Conservation (phyloP, 1,284 basidiomycete genomes). For the Naganishia cerealis region DNA sequence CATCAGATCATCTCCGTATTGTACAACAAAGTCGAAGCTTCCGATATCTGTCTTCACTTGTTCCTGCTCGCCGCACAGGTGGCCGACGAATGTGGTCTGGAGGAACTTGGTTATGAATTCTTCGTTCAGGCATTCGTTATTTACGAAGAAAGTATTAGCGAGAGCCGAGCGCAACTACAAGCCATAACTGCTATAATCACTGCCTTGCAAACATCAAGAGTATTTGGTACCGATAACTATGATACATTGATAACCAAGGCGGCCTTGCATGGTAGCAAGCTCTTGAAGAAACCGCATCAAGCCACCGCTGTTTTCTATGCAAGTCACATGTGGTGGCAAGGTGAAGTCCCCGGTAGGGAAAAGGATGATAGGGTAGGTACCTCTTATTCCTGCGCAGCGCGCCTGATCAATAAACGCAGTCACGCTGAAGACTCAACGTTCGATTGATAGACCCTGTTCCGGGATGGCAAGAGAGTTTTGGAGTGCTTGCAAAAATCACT, state of each 20-base stretch:
- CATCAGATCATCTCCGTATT: conserved; percentile 87
- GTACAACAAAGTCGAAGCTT: conserved; percentile 84
- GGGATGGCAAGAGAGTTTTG: conserved; percentile 89
- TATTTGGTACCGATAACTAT: conserved; percentile 87
- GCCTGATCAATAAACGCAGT: background rate
- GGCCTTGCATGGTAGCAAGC: conserved; percentile 85
- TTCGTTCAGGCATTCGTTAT: conserved; percentile 94
- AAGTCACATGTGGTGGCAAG: conserved; percentile 96
- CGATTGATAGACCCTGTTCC: conserved; percentile 68
- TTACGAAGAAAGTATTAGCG: conserved; percentile 91
- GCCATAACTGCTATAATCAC: conserved; percentile 90
- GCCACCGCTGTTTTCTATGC: conserved; percentile 88
- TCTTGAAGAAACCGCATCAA: conserved; percentile 94
- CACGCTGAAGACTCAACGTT: background rate
- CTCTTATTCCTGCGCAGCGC: background rate
- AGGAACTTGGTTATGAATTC: conserved; percentile 90
- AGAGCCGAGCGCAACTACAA: conserved; percentile 85
- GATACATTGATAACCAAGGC: conserved; percentile 95
- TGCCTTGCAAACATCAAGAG: conserved; percentile 75
- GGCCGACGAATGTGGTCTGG: conserved; percentile 85
- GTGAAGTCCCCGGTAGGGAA: conserved; percentile 57
- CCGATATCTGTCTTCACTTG: conserved; percentile 80
- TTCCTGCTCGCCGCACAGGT: conserved; percentile 93
- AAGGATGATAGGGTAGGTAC: conserved; percentile 56
- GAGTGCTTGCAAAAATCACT: conserved; percentile 92